Evolutionary conservation across 257 asterid species (phyloP).

Genomic region (Lantana camara): DNA sequence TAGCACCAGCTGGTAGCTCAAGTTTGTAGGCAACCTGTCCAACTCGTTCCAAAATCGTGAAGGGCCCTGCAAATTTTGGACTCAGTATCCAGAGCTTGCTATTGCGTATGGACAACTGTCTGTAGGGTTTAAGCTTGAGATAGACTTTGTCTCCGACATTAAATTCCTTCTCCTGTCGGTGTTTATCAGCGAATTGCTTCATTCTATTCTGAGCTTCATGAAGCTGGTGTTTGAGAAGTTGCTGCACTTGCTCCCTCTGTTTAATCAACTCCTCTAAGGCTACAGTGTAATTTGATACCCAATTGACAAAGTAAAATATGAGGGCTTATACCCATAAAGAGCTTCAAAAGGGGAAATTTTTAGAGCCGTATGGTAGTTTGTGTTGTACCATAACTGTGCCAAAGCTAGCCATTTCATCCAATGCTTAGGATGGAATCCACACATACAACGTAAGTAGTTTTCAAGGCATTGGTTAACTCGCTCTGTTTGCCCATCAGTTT

Average conservation of each 20-base stretch:
- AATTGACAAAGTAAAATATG: too few relatives aligned
- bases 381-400: not conserved
- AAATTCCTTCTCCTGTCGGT: not conserved
- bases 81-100: not conserved
- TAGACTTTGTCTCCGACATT: not conserved
- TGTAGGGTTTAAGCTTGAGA: not conserved
- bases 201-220: not conserved
- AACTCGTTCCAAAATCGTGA: not conserved
- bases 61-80: not conserved
- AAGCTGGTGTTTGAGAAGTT: not conserved
- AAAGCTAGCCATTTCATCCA: not conserved
- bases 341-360: not conserved
- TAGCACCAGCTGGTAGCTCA: not conserved
- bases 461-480: not conserved
- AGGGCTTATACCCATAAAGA: not conserved
- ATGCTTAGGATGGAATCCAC: not conserved
- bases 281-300: too few relatives aligned
- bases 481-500: not conserved
- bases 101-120: not conserved
- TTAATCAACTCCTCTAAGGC: not conserved
- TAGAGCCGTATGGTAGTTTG: not conserved
- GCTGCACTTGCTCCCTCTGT: not conserved
- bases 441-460: not conserved
- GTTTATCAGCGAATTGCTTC: not conserved
- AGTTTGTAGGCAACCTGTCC: not conserved